A percentile compares a stretch with the other conserved stretches of the same genome.
phyloP scores from a whole-genome alignment of 768 basidiomycete genomes.

The Boletus subparvulus region DNA sequence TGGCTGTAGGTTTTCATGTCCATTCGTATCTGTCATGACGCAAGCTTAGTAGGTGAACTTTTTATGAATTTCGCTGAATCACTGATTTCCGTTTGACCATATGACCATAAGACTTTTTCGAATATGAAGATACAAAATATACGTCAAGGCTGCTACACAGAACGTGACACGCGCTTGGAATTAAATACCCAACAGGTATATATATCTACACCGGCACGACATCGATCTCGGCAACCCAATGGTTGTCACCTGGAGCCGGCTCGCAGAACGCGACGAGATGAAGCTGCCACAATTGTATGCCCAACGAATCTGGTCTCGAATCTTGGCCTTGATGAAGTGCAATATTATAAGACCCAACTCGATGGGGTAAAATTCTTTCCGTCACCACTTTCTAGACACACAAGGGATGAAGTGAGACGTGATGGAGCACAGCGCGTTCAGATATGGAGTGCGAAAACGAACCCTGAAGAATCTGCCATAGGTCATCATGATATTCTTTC shows the following conservation, averaged over 20 bases:
- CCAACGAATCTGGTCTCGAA: neutral
- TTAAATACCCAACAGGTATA: neutral
- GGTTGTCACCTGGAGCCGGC: neutral
- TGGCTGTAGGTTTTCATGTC: no score
- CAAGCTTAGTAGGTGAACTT: no score
- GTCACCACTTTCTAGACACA: neutral
- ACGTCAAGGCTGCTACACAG: neutral
- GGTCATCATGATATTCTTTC: neutral
- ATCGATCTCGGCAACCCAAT: constrained; percentile 3
- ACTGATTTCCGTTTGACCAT: no score
- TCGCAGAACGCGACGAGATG: constrained; percentile 1
- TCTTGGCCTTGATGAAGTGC: neutral
- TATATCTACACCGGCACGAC: neutral
- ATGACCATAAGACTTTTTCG: neutral
- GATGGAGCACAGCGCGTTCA: neutral
- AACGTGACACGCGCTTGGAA: neutral
- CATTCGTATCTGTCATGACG: no score
- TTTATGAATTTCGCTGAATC: no score
- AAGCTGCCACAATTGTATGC: neutral
- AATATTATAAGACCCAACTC: neutral
- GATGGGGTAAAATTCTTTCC: neutral
- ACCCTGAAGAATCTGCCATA: neutral
- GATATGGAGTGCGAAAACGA: neutral
- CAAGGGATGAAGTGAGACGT: neutral
- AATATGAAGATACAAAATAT: neutral